Percentiles rank a stretch among this genome's conserved stretches.
phyloP scores from a whole-genome alignment of 768 basidiomycete genomes.

The Hericium coralloides region DNA sequence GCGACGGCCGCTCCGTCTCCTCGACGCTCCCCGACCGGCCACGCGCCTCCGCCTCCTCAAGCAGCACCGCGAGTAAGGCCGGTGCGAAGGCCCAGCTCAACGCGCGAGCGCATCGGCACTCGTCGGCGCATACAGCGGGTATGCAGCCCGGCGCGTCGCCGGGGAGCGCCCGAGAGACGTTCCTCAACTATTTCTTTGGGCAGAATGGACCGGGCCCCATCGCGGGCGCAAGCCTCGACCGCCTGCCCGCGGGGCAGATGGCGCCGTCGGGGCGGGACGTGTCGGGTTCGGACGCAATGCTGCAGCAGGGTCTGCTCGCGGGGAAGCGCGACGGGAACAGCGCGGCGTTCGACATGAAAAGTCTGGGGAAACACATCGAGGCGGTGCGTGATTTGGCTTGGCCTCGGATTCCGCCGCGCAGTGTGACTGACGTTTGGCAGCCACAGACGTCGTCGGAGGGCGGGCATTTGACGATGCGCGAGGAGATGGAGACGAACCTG shows the following conservation, averaged over 20 bases:
- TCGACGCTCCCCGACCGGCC: conserved; percentile 70
- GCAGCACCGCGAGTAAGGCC: conserved; percentile 17
- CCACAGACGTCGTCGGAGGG: conserved; percentile 42
- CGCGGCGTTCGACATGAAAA: conserved; percentile 98
- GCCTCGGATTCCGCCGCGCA: neutral
- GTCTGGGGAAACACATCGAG: conserved; percentile 93
- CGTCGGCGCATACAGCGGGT: neutral
- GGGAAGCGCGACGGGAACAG: conserved; percentile 67
- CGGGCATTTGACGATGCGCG: conserved; percentile 66
- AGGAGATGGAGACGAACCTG: conserved; percentile 94
- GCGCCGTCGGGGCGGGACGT: conserved; percentile 57
- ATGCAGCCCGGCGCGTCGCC: conserved; percentile 27
- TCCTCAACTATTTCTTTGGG: conserved; percentile 97
- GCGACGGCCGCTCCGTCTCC: conserved; percentile 61
- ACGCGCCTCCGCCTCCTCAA: conserved; percentile 34
- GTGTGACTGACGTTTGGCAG: neutral
- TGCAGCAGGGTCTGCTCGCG: conserved; percentile 56
- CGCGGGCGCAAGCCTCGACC: conserved; percentile 43
- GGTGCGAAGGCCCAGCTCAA: conserved; percentile 12
- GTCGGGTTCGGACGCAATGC: conserved; percentile 40
- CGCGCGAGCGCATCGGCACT: conserved; percentile 2
- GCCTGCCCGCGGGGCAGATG: conserved; percentile 19
- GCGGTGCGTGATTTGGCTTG: conserved; percentile 52
- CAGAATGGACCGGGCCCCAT: conserved; percentile 77
- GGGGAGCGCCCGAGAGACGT: conserved; percentile 69